Evolutionary conservation across 257 asterid genomes (phyloP).

Genomic region (Scutellaria galericulata): DNA sequence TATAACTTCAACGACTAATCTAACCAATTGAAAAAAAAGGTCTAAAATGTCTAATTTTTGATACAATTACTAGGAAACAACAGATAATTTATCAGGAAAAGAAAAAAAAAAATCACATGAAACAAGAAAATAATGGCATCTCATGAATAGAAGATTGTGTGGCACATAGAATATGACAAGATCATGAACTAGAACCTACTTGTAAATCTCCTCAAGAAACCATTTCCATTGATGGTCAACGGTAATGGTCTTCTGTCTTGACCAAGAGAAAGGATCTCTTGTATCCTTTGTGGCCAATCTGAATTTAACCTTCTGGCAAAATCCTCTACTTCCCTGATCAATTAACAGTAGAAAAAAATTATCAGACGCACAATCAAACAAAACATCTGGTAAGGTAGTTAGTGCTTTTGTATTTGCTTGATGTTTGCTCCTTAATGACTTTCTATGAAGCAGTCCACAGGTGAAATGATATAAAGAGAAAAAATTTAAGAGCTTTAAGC

Average conservation of each 20-base stretch:
- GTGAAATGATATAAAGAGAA: slow-evolving; percentile 22
- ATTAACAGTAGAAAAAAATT: slow-evolving; percentile 23
- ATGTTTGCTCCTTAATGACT: slow-evolving; percentile 6
- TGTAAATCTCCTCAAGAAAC: slow-evolving; percentile 66
- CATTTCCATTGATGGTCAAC: slow-evolving; percentile 65
- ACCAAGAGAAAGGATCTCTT: slow-evolving; percentile 79
- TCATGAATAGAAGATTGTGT: slow-evolving; percentile 1
- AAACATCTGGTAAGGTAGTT: slow-evolving; percentile 5
- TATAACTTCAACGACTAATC: not conserved
- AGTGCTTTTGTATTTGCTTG: not conserved
- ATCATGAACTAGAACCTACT: slow-evolving; percentile 44
- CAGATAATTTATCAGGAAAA: not conserved
- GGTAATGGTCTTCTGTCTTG: slow-evolving; percentile 70
- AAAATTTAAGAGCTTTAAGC: slow-evolving; percentile 13
- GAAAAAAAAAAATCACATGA: not conserved
- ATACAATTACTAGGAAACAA: slow-evolving; percentile 29
- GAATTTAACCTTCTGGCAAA: slow-evolving; percentile 93
- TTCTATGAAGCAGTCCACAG: slow-evolving; percentile 10
- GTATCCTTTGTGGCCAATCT: slow-evolving; percentile 95
- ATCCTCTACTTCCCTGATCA: slow-evolving; percentile 95
- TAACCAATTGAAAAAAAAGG: not conserved
- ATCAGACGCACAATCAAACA: slow-evolving; percentile 4
- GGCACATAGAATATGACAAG: not conserved
- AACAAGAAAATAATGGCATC: not conserved
- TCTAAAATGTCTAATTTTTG: not conserved